Percentiles rank a stretch among this genome's conserved stretches.
phyloP scores from a whole-genome alignment of 176 grass and related monocot species.

The Rhynchospora pubera region DNA sequence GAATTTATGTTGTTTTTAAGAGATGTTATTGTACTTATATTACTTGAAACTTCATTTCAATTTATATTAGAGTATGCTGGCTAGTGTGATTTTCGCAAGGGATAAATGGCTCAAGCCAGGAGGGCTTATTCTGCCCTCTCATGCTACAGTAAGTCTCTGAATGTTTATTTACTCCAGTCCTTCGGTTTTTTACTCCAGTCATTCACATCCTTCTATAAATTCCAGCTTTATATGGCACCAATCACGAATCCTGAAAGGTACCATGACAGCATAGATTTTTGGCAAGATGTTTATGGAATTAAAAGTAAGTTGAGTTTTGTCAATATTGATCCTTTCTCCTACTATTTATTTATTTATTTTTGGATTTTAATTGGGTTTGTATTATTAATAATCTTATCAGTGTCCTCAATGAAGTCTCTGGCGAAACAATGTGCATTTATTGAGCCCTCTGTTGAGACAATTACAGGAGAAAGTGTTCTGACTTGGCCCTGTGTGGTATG shows the following conservation, averaged over 20 bases:
- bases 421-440: conserved; percentile 84
- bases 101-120: conserved; percentile 99
- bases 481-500: conserved; percentile 91
- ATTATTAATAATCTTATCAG: conserved; percentile 32
- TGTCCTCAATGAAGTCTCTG: conserved; percentile 77
- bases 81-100: conserved; percentile 90
- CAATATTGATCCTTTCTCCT: background rate
- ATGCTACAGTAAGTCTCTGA: conserved; percentile 62
- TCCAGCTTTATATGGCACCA: conserved; percentile 95
- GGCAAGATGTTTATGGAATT: conserved; percentile 95
- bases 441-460: conserved; percentile 91
- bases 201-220: background rate
- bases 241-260: conserved; percentile 78
- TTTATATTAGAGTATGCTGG: conserved; percentile 79
- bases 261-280: conserved; percentile 87
- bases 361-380: background rate
- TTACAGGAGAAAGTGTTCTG: conserved; percentile 85
- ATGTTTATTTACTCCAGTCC: background rate
- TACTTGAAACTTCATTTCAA: background rate
- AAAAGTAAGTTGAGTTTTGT: conserved; percentile 65
- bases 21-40: background rate
- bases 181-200: background rate
- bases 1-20: background rate
- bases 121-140: conserved; percentile 96
- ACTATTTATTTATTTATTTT: background rate